Evolutionary conservation across 2,329 filamentous ascomycete species (phyloP).

Genomic region (Coniosporium tulheliwenetii): DNA sequence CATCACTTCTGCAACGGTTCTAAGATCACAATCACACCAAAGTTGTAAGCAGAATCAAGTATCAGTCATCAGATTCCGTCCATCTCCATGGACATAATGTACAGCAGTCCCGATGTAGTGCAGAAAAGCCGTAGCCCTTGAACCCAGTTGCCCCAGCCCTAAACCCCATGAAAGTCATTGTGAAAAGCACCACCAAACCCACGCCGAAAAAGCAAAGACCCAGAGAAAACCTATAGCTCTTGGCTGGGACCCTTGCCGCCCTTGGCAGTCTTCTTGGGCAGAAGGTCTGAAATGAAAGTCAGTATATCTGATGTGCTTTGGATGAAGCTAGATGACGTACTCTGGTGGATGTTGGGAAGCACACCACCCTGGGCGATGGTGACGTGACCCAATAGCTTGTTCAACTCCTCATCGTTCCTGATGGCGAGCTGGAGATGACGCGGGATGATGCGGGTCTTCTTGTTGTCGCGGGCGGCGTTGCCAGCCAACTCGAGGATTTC

Average conservation of each 20-base stretch:
- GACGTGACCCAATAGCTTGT: constrained; percentile 93
- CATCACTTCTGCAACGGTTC: too few relatives aligned
- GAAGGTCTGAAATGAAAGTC: constrained; percentile 54
- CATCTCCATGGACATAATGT: constrained; percentile 58
- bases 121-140: constrained; percentile 39
- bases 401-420: constrained; percentile 98
- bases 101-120: constrained; percentile 43
- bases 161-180: constrained; percentile 40
- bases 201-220: constrained; percentile 33
- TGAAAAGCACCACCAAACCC: too few relatives aligned
- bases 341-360: constrained; percentile 92
- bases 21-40: too few relatives aligned
- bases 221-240: constrained; percentile 58
- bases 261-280: constrained; percentile 99
- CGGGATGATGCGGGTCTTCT: constrained; percentile 99
- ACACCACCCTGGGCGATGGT: constrained; percentile 97
- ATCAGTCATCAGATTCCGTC: constrained; percentile 4
- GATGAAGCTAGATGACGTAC: constrained; percentile 39
- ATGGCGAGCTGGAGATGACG: constrained; percentile 98
- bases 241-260: constrained; percentile 82
- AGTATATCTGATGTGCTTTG: constrained; percentile 14
- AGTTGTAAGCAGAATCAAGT: constrained; percentile 7
- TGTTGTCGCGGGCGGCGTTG: constrained; percentile 98
- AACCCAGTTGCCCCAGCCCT: constrained; percentile 39
- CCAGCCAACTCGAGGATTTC: constrained; percentile 98